Conservation (phyloP, 176 grass and related monocot genomes). For the Juncus inflexus region DNA sequence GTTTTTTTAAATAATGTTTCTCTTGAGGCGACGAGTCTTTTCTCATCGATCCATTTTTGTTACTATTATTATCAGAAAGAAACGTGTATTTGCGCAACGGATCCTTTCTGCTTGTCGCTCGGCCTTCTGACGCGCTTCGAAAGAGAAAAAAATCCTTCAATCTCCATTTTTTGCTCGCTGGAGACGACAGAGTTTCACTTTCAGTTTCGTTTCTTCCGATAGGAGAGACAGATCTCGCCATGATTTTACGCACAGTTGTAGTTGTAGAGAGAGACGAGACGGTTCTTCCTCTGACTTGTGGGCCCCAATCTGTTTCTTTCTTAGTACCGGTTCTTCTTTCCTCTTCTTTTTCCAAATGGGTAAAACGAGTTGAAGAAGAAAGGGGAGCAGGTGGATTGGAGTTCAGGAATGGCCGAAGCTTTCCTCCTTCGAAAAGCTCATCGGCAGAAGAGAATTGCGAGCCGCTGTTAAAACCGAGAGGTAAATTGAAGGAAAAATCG, state of each 20-base stretch:
- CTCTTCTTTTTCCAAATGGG: not conserved
- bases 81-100: constrained; percentile 61
- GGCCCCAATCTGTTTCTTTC: not conserved
- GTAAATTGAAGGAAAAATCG: constrained; percentile 45
- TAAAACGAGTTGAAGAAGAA: constrained; percentile 17
- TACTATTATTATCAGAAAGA: constrained; percentile 23
- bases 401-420: constrained; percentile 61
- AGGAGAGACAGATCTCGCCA: constrained; percentile 66
- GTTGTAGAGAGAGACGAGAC: not conserved
- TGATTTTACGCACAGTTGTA: constrained; percentile 24
- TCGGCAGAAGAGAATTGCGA: constrained; percentile 64
- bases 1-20: constrained; percentile 48
- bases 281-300: constrained; percentile 35
- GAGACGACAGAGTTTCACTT: constrained; percentile 29
- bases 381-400: constrained; percentile 19
- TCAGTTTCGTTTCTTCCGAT: constrained; percentile 33
- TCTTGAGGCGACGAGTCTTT: constrained; percentile 50
- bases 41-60: constrained; percentile 39
- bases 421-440: constrained; percentile 97
- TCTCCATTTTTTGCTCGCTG: constrained; percentile 65
- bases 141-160: constrained; percentile 91
- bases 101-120: constrained; percentile 69
- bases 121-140: constrained; percentile 84
- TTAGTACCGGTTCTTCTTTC: not conserved
- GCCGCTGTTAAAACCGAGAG: constrained; percentile 44